Conservation (phyloP, 2,329 filamentous ascomycete species). For the Penicillium sp. region DNA sequence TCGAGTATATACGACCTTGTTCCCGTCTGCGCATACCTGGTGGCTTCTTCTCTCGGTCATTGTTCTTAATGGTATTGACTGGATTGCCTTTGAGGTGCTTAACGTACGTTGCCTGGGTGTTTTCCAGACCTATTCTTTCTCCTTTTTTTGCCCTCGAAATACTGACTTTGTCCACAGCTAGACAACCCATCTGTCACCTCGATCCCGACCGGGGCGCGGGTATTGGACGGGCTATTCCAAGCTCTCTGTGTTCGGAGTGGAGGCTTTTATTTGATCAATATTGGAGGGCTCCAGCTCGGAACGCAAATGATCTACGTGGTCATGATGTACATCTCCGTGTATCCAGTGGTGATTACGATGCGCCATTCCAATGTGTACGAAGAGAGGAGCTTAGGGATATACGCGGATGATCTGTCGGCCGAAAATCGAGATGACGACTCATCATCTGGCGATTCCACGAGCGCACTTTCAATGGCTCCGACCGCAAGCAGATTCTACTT, state of each 20-base stretch:
- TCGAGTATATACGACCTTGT: slow-evolving; percentile 55
- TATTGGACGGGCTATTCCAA: slow-evolving; percentile 56
- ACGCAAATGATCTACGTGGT: slow-evolving; percentile 49
- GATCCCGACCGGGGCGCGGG: slow-evolving; percentile 31
- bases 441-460: background rate
- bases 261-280: slow-evolving; percentile 46
- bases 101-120: slow-evolving; percentile 15
- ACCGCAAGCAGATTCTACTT: slow-evolving; percentile 27
- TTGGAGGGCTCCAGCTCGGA: slow-evolving; percentile 36
- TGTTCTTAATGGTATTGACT: slow-evolving; percentile 50
- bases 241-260: slow-evolving; percentile 48
- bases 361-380: slow-evolving; percentile 58
- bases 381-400: slow-evolving; percentile 54
- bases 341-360: slow-evolving; percentile 57
- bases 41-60: slow-evolving; percentile 49
- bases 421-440: background rate
- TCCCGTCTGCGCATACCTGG: slow-evolving; percentile 55
- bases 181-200: background rate
- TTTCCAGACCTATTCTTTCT: too few species aligned
- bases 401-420: slow-evolving; percentile 34
- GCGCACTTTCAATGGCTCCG: background rate
- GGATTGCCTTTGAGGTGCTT: slow-evolving; percentile 47
- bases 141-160: too few species aligned
- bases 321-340: slow-evolving; percentile 62
- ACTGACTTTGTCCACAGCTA: background rate